phyloP scores from a whole-genome alignment of 2,329 filamentous ascomycete genomes.

The Coniella lustricola region DNA sequence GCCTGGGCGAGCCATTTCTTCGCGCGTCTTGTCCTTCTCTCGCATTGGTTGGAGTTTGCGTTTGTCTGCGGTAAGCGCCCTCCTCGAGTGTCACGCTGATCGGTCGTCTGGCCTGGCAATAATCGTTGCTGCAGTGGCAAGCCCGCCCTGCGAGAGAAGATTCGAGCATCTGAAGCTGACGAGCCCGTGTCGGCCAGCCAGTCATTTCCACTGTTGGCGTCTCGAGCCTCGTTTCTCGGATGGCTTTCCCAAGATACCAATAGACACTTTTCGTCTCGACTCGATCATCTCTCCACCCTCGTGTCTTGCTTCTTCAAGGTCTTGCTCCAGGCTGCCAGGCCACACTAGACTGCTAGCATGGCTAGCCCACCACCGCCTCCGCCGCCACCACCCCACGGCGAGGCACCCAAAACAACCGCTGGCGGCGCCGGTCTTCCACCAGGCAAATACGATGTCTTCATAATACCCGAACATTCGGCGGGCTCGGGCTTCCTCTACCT shows the following conservation, averaged over 20 bases:
- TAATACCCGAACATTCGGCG: conserved; percentile 86
- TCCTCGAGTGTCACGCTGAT: too few species aligned
- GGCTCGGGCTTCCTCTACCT: conserved; percentile 89
- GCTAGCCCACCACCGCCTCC: conserved; percentile 67
- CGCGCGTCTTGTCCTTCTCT: neutral
- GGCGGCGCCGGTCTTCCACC: conserved; percentile 61
- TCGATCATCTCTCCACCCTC: conserved; percentile 17
- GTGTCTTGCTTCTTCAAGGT: conserved; percentile 11
- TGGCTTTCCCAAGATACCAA: conserved; percentile 31
- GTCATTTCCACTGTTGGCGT: conserved; percentile 6
- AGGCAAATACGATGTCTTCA: conserved; percentile 95
- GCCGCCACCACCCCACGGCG: conserved; percentile 80
- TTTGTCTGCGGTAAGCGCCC: conserved; percentile 6
- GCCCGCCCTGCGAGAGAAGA: too few species aligned
- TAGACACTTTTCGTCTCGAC: conserved; percentile 21
- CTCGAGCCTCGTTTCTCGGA: conserved; percentile 20
- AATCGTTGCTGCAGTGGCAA: too few species aligned
- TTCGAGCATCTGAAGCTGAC: conserved; percentile 2
- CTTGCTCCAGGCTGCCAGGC: conserved; percentile 3
- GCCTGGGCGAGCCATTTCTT: neutral
- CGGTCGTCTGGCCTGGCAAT: too few species aligned
- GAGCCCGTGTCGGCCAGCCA: neutral
- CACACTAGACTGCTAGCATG: conserved; percentile 26
- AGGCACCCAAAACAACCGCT: conserved; percentile 61
- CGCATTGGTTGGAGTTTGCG: conserved; percentile 7